Evolutionary conservation across 1,284 basidiomycete species (phyloP).

Genomic region (Malassezia pachydermatis): DNA sequence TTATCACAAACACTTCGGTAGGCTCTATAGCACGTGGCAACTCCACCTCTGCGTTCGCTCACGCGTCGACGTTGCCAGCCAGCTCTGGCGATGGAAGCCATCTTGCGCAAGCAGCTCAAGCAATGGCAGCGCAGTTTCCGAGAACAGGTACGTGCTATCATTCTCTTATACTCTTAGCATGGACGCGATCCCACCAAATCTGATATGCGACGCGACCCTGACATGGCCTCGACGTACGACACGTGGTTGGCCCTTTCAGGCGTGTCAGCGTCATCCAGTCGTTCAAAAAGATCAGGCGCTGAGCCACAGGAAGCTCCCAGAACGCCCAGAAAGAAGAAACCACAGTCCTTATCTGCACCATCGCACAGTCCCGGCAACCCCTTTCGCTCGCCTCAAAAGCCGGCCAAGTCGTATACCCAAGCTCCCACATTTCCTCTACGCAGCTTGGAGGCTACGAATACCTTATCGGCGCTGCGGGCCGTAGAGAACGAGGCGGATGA

Average conservation of each 20-base stretch:
- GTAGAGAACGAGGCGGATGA: conserved; percentile 1
- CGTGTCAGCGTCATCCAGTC: background rate
- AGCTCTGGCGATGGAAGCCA: conserved; percentile 12
- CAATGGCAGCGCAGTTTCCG: conserved; percentile 17
- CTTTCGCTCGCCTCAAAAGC: conserved; percentile 16
- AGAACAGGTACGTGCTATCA: background rate
- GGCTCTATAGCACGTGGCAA: background rate
- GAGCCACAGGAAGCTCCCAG: background rate
- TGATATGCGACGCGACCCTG: conserved; percentile 14
- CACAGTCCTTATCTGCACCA: background rate
- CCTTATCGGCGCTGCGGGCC: background rate
- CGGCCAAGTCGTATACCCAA: background rate
- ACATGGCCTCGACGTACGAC: conserved; percentile 15
- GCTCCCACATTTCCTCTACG: conserved; percentile 2
- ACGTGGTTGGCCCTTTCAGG: conserved; percentile 15
- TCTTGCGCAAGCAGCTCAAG: conserved; percentile 17
- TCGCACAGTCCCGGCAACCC: conserved; percentile 10
- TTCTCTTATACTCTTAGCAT: conserved; percentile 5
- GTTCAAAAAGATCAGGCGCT: background rate
- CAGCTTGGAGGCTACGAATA: background rate
- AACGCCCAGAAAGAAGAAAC: conserved; percentile 8
- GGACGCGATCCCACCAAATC: conserved; percentile 12
- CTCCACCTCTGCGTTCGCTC: conserved; percentile 6
- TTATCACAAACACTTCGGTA: conserved; percentile 16
- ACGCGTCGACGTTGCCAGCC: background rate